Percentiles rank a stretch among this genome's conserved stretches.
These are phyloP conservation scores for Hymenochaete sp. DNA, from an alignment of 1,284 basidiomycete genomes.

Conservation along the genomic window DNA sequence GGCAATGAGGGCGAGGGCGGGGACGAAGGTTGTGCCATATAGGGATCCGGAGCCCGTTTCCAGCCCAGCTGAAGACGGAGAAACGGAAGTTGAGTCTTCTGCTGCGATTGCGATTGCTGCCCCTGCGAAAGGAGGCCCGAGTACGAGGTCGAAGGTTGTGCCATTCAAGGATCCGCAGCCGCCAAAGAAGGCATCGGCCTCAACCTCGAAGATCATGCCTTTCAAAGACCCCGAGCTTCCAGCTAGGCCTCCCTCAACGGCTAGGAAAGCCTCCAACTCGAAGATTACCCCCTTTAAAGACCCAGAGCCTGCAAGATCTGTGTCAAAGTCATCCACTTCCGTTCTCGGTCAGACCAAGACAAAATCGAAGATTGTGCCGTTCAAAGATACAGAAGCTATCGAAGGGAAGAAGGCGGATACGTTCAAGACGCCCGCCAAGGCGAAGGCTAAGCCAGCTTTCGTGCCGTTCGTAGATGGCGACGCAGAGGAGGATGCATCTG, in stretches of 20 bases:
- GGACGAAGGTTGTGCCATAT: conserved; percentile 16
- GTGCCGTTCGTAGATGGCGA: conserved; percentile 10
- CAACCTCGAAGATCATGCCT: conserved; percentile 17
- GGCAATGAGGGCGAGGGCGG: conserved; percentile 9
- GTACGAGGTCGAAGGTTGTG: conserved; percentile 3
- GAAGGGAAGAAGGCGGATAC: background rate
- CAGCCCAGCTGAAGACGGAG: background rate
- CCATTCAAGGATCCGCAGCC: conserved; percentile 30
- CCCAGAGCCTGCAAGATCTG: no score
- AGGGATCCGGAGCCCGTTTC: conserved; percentile 12
- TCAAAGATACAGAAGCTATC: conserved; percentile 10
- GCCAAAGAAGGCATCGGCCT: conserved; percentile 40
- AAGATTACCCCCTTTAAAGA: background rate
- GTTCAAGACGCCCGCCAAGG: conserved; percentile 25
- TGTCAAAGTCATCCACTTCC: no score
- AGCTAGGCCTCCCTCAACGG: conserved; percentile 12
- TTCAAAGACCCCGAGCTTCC: conserved; percentile 29
- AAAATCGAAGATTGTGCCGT: conserved; percentile 12
- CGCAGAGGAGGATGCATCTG: background rate
- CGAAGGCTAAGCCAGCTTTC: conserved; percentile 1
- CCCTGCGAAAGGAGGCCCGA: background rate
- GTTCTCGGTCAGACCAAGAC: no score
- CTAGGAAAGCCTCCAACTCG: background rate
- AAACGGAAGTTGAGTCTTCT: conserved; percentile 1
- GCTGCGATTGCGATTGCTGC: background rate